Base-by-base conservation (phyloP, 139 green algal genomes). In the Raphidocelis subcapitata region DNA sequence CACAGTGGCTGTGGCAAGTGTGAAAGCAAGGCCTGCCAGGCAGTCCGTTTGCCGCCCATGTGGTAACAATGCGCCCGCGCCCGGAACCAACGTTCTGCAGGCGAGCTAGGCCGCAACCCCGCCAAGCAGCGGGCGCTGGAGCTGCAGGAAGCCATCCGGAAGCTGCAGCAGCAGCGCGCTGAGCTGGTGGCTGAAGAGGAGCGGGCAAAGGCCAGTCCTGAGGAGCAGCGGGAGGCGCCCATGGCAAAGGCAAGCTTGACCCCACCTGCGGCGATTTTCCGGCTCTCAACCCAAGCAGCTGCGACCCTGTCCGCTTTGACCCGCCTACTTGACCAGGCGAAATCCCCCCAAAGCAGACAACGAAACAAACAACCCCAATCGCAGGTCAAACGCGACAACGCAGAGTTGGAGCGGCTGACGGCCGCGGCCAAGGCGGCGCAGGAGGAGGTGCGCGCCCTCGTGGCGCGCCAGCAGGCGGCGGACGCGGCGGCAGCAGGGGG, bases 351-450 rank as follows among this genome's bases (percentile, higher is more conserved):
- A 49, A 49, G 8, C 41, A 49, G 8, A 12, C 41, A 8, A 12
- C 41, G 8, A 49, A 49, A 49, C 41, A 49, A 8, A 49, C 12
- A 12, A 49, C 57, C 79, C 90, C 15, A 80, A 86, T 79, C 80
- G 28, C 83, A 91, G 73, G 91, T 94, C 56, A 90, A 90, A 76
- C 73, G 79, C 18, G 87, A 94, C 75, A 92, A 94, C 62, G 77
- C 81, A 33, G 84, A 87, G 52, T 69, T 84, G 20, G 87, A 89
- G 21, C 47, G 56, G 5, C 56, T 67, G 21, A 70, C 73, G 12
- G 33, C 47, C 61, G 75, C 81, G 44, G 68, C 79, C 36, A 76
- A 75, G 46, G 75, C 81, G 37, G 49, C 85, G n/a, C 75, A 86
- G 23, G 81, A 89, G 23, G 55, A 77, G 33, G 82, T 91, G 36